phyloP scores from a whole-genome alignment of 2,329 filamentous ascomycete species.

The Trichoderma guizhouense region DNA sequence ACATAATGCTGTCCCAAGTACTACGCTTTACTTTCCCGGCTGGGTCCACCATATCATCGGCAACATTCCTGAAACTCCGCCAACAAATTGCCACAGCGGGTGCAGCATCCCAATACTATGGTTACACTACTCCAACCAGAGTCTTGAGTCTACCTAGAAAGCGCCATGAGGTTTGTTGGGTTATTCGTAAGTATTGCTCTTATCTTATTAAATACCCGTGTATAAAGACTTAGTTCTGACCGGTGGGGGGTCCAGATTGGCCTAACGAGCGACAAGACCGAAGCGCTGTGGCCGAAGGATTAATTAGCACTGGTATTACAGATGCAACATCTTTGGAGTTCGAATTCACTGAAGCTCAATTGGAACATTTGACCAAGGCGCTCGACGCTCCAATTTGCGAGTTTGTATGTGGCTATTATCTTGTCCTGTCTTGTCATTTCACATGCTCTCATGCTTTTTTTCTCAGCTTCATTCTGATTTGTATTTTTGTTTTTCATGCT shows the following conservation, averaged over 20 bases:
- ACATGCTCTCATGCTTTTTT: no score
- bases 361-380: conserved; percentile 8
- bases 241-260: conserved; percentile 8
- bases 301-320: not conserved
- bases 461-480: not conserved
- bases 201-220: no score
- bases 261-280: conserved; percentile 3
- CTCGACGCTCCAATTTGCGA: conserved; percentile 23
- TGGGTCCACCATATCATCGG: conserved; percentile 16
- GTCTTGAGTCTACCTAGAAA: conserved; percentile 17
- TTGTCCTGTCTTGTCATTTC: not conserved
- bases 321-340: not conserved
- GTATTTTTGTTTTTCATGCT: not conserved
- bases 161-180: conserved; percentile 23
- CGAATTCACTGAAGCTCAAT: conserved; percentile 3
- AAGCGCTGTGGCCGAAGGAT: not conserved
- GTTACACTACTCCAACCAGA: conserved; percentile 17
- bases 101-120: conserved; percentile 21
- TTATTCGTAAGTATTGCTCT: conserved; percentile 19
- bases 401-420: conserved; percentile 18
- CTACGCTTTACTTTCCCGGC: conserved; percentile 21
- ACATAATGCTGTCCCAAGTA: conserved; percentile 21
- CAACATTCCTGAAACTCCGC: conserved; percentile 19
- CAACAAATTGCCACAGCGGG: conserved; percentile 19
- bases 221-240: not conserved